These are phyloP conservation scores for Solanum chilense DNA, from an alignment of 257 asterid species.

Conservation along the genomic window DNA sequence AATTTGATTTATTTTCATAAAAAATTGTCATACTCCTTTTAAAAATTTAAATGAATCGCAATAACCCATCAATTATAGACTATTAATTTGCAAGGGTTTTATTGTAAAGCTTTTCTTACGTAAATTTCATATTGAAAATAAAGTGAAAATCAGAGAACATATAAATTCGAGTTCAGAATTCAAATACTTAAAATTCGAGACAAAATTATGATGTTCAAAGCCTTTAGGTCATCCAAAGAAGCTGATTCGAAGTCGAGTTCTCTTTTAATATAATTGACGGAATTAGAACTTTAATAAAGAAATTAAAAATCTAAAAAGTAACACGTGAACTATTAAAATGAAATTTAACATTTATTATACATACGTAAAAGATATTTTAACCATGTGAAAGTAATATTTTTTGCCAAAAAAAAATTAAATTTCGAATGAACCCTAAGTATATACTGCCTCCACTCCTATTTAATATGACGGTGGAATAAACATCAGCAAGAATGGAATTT, in stretches of 20 bases:
- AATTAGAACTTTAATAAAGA: no score
- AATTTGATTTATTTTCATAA: background rate
- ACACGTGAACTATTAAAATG: rapidly evolving
- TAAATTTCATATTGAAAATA: background rate
- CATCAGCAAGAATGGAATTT: background rate
- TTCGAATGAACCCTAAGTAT: no score
- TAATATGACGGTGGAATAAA: background rate
- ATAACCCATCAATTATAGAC: background rate
- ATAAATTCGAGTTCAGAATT: background rate
- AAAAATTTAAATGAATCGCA: background rate
- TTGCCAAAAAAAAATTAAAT: no score
- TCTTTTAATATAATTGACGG: background rate
- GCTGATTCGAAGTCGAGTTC: no score
- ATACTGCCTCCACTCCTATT: no score
- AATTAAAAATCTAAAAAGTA: no score
- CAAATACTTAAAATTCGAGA: background rate
- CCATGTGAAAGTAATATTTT: no score
- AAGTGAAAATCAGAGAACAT: background rate
- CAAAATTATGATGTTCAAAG: background rate
- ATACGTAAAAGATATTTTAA: no score
- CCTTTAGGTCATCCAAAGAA: background rate
- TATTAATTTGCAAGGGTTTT: background rate
- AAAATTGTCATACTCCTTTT: background rate
- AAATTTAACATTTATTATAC: no score
- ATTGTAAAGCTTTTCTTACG: background rate